Evolutionary conservation across 345 rosid genomes (phyloP).

Genomic region (Pugionium dolabratum): DNA sequence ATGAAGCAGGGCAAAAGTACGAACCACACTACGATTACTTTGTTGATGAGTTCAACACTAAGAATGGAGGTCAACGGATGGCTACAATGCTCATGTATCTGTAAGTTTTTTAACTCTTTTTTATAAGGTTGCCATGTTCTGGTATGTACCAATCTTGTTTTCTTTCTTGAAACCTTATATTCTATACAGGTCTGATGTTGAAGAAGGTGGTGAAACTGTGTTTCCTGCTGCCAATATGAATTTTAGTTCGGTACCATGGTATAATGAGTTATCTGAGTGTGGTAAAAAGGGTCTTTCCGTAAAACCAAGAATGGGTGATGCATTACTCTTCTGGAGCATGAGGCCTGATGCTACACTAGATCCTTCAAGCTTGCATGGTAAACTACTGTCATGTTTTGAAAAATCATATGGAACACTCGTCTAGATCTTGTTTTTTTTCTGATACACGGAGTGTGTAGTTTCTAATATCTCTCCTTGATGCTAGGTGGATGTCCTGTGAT

Average conservation of each 20-base stretch:
- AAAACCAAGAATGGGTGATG: constrained; percentile 87
- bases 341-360: constrained; percentile 85
- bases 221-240: constrained; percentile 76
- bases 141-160: background rate
- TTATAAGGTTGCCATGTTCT: background rate
- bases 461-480: constrained; percentile 19
- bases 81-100: constrained; percentile 94
- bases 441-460: constrained; percentile 9
- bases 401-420: background rate
- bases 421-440: constrained; percentile 9
- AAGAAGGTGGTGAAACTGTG: constrained; percentile 96
- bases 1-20: constrained; percentile 86
- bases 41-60: constrained; percentile 83
- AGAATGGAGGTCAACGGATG: constrained; percentile 87
- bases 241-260: constrained; percentile 66
- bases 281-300: constrained; percentile 71
- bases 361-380: constrained; percentile 89
- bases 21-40: constrained; percentile 91
- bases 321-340: constrained; percentile 91
- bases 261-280: constrained; percentile 84
- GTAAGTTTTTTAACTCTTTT: constrained; percentile 41
- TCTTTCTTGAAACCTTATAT: background rate
- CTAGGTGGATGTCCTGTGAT: constrained; percentile 92
- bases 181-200: constrained; percentile 78
- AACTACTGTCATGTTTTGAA: background rate